These are phyloP conservation scores for Stagonosporopsis tanaceti DNA, from an alignment of 2,329 filamentous ascomycete species.

Conservation along the genomic window DNA sequence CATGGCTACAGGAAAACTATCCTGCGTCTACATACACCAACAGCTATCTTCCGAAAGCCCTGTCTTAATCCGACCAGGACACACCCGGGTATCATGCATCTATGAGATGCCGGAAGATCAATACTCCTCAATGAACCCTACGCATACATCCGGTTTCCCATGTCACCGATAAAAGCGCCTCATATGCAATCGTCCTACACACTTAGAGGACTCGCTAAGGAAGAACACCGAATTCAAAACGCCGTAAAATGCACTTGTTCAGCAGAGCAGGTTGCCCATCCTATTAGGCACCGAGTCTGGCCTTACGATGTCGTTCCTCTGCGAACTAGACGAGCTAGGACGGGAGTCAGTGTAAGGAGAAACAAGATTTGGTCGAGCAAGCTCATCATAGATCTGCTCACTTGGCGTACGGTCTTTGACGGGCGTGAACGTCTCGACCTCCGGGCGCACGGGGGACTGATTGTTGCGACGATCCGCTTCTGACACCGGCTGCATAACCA, in stretches of 20 bases:
- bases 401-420: constrained; percentile 38
- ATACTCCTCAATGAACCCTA: constrained; percentile 26
- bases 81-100: constrained; percentile 43
- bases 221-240: constrained; percentile 21
- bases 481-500: constrained; percentile 39
- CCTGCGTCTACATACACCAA: constrained; percentile 10
- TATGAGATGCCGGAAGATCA: constrained; percentile 24
- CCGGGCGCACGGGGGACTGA: constrained; percentile 37
- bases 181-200: constrained; percentile 25
- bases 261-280: constrained; percentile 33
- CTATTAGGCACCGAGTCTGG: constrained; percentile 35
- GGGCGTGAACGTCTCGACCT: constrained; percentile 42
- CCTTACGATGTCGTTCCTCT: constrained; percentile 32
- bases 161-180: constrained; percentile 25
- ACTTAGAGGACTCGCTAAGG: constrained; percentile 1
- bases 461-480: constrained; percentile 45
- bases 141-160: constrained; percentile 23
- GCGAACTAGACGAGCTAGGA: constrained; percentile 38
- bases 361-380: constrained; percentile 15
- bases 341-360: constrained; percentile 33
- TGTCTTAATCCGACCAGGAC: constrained; percentile 19
- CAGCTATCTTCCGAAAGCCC: constrained; percentile 4
- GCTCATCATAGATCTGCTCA: constrained; percentile 38
- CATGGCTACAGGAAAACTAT: constrained; percentile 1
- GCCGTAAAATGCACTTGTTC: constrained; percentile 34